These are phyloP conservation scores for Metschnikowia kofuensis DNA, from an alignment of 805 yeast genomes.

Conservation along the genomic window DNA sequence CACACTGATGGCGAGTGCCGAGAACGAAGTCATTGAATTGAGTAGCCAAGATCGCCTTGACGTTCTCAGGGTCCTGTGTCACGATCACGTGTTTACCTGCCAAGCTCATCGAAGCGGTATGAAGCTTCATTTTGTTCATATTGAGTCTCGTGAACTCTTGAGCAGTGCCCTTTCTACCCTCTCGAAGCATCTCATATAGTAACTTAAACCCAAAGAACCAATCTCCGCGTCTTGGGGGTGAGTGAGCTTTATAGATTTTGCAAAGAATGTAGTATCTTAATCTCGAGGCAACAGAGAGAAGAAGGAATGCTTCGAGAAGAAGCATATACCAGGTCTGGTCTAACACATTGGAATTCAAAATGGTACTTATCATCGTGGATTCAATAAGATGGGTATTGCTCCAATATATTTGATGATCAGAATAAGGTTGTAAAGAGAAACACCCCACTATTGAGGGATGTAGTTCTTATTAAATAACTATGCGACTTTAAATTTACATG, in stretches of 20 bases:
- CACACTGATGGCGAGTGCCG: constrained; percentile 22
- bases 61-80: constrained; percentile 24
- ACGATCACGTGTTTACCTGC: constrained; percentile 10
- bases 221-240: constrained; percentile 12
- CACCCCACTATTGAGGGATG: too few species aligned
- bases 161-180: constrained; percentile 8
- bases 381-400: not conserved
- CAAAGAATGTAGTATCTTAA: constrained; percentile 1
- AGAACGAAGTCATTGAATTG: constrained; percentile 25
- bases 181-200: constrained; percentile 4
- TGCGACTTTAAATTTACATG: not conserved
- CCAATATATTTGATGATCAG: too few species aligned
- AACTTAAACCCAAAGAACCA: constrained; percentile 11
- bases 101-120: constrained; percentile 8
- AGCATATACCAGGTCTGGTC: constrained; percentile 11
- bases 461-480: too few species aligned
- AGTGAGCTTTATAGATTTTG: constrained; percentile 8
- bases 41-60: constrained; percentile 28
- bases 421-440: too few species aligned
- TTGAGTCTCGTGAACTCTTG: constrained; percentile 10
- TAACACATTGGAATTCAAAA: constrained; percentile 1
- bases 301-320: constrained; percentile 3
- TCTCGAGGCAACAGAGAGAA: not conserved
- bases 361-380: not conserved
- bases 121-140: constrained; percentile 2